phyloP scores from a whole-genome alignment of 179 eudicot genomes.

The Beta macrorhiza region DNA sequence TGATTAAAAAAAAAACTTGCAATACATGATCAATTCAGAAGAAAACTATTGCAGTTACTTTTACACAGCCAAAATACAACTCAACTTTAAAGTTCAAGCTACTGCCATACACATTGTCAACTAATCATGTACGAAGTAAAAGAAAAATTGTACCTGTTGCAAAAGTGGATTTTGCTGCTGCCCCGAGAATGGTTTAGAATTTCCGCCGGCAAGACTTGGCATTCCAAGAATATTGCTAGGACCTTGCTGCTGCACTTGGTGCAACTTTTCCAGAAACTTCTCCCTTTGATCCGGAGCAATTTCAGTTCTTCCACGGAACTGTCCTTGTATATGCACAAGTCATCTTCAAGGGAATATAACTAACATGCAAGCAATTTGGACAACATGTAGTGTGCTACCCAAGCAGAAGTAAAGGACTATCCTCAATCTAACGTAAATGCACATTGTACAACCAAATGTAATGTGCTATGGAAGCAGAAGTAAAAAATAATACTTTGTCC shows the following conservation, averaged over 20 bases:
- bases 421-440: not conserved
- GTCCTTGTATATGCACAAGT: conserved; percentile 47
- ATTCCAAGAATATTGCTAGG: conserved; percentile 79
- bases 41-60: not conserved
- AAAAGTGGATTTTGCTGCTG: conserved; percentile 80
- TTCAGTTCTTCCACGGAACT: conserved; percentile 90
- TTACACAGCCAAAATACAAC: conserved; percentile 8
- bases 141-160: conserved; percentile 61
- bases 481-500: not conserved
- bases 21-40: not conserved
- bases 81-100: not conserved
- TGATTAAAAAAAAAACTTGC: not conserved
- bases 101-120: not conserved
- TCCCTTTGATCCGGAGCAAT: conserved; percentile 97
- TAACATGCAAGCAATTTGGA: not conserved
- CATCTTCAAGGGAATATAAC: not conserved
- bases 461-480: not conserved
- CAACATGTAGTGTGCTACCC: not conserved
- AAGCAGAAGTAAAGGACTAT: not conserved
- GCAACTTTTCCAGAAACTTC: conserved; percentile 74
- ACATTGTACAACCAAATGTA: not conserved
- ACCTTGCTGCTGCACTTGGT: conserved; percentile 94
- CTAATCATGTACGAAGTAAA: not conserved
- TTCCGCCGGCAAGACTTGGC: conserved; percentile 69
- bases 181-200: conserved; percentile 67